A percentile compares a stretch with the other conserved stretches of the same genome.
Conservation (phyloP, 2,329 filamentous ascomycete genomes). For the Xylariaceae sp. region DNA sequence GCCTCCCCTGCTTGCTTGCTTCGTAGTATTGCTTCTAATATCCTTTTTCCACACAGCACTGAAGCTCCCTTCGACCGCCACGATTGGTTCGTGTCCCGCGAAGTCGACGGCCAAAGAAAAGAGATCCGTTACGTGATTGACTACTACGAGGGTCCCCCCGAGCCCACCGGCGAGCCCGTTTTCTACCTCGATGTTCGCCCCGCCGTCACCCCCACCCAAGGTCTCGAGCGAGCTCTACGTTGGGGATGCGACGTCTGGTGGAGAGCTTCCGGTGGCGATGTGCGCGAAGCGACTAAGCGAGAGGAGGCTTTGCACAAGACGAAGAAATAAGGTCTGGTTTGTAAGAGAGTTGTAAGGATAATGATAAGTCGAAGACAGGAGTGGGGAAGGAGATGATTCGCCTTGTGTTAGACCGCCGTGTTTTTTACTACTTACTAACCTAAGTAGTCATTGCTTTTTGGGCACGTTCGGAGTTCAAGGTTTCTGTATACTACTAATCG, state of each 20-base stretch:
- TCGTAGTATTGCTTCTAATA: background rate
- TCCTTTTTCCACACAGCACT: constrained; percentile 45
- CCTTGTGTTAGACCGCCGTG: too few relatives aligned
- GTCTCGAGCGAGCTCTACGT: constrained; percentile 75
- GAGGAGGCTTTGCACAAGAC: too few relatives aligned
- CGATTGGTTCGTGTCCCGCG: constrained; percentile 88
- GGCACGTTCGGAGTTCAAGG: too few relatives aligned
- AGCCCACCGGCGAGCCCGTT: constrained; percentile 83
- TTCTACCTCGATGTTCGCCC: constrained; percentile 95
- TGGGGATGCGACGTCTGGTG: constrained; percentile 97
- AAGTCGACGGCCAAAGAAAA: constrained; percentile 61
- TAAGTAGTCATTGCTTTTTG: too few relatives aligned
- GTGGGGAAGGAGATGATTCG: too few relatives aligned
- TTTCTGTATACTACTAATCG: too few relatives aligned
- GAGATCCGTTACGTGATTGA: constrained; percentile 95
- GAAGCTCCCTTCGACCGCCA: constrained; percentile 93
- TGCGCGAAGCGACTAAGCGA: constrained; percentile 41
- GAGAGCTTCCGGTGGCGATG: constrained; percentile 72
- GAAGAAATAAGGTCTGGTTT: too few relatives aligned
- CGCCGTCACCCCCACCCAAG: constrained; percentile 74
- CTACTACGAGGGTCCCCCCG: constrained; percentile 82
- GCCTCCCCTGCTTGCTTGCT: background rate
- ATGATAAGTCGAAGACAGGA: too few relatives aligned
- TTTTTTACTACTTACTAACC: too few relatives aligned
- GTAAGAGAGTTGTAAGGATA: too few relatives aligned